Evolutionary conservation across 1,284 basidiomycete genomes (phyloP).

Genomic region (Ceratobasidium sp.): DNA sequence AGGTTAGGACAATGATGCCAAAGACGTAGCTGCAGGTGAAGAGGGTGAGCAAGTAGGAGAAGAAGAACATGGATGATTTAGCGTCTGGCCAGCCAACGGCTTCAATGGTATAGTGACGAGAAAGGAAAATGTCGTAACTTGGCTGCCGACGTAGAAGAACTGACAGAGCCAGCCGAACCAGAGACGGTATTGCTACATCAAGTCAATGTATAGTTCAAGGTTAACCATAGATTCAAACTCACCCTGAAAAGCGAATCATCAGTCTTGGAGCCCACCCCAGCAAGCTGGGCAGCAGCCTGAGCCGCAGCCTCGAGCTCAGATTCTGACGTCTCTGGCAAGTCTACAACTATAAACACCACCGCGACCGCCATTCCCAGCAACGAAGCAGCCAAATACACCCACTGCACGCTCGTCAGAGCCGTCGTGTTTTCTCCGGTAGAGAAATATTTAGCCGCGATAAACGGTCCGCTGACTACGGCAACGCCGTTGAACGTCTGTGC

Average conservation of each 20-base stretch:
- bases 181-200: conserved; percentile 21
- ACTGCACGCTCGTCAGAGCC: conserved; percentile 60
- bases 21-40: conserved; percentile 52
- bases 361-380: conserved; percentile 53
- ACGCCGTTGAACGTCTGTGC: conserved; percentile 85
- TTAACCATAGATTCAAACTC: conserved; percentile 29
- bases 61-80: conserved; percentile 55
- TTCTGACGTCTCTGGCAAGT: conserved; percentile 62
- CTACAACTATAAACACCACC: conserved; percentile 58
- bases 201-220: background rate
- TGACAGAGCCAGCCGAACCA: conserved; percentile 57
- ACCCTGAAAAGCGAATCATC: conserved; percentile 56
- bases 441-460: conserved; percentile 74
- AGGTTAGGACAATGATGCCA: conserved; percentile 56
- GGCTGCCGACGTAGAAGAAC: conserved; percentile 58
- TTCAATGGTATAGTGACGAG: conserved; percentile 59
- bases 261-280: conserved; percentile 50
- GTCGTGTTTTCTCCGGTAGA: conserved; percentile 55
- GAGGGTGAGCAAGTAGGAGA: conserved; percentile 56
- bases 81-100: conserved; percentile 53
- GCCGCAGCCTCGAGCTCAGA: conserved; percentile 54
- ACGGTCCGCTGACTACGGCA: conserved; percentile 79
- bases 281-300: conserved; percentile 52
- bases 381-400: conserved; percentile 61
- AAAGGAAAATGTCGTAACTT: conserved; percentile 61